Base-by-base conservation (phyloP, 768 basidiomycete species). In the Amyloporia xantha region DNA sequence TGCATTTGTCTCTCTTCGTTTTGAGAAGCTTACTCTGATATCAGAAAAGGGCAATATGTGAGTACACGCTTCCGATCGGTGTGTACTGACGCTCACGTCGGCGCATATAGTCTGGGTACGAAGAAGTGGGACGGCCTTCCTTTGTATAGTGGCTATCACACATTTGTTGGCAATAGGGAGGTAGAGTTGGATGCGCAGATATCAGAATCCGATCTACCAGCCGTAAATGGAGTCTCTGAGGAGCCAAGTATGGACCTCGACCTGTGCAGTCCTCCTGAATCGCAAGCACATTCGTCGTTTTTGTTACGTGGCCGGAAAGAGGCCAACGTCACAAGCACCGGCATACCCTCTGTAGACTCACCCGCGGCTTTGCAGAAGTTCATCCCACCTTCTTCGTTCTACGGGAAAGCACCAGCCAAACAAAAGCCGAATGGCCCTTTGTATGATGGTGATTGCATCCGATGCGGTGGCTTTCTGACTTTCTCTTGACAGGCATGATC, bases 11-110 rank as follows among this genome's bases (percentile, higher is more conserved):
- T 77, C 78, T 25, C 69, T 72, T 30, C 61, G 65, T 27, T 72
- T 68, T 19, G 72, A 72, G 11, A 77, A 75, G 50, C 60, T 87
- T 19, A 74, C 72, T 1, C 75, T 89, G 69, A 66, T 86, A 35
- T 78, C 82, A 2, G 84, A 87, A 58, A 74, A 76, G 47, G 89
- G 89, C 2, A 79, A 82, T 68, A 63, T 81, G 88, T 90, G 62
- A 51, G 76, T 58, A 37, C 15, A 24, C 26, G 15, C 42, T 36
- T 36, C 39, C 15, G 47, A 24, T 48, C 20, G 10, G 30, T 41
- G 12, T 37, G 26, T 47, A n/a, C n/a, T 84, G 27, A 69, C 84
- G 71, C 83, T 36, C 38, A 38, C 24, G 37, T 41, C 41, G 39
- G 35, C 36, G 21, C 4, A 15, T 19, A 12, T n/a, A 88, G 84